Percentiles rank a stretch among this genome's conserved stretches.
These are phyloP conservation scores for Tricholomella constricta DNA, from an alignment of 768 basidiomycete species.

Conservation along the genomic window DNA sequence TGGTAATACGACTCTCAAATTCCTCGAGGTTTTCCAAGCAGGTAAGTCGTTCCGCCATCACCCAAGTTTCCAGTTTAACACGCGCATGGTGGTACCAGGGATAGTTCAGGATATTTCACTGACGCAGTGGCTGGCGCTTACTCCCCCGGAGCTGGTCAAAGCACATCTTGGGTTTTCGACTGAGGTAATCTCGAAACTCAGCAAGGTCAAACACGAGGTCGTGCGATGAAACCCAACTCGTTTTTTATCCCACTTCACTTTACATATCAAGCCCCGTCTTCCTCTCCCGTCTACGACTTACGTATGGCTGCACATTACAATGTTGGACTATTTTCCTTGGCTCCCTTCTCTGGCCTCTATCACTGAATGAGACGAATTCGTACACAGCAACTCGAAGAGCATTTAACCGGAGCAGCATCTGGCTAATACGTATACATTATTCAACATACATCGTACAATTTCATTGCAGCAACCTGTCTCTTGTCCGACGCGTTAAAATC, in stretches of 20 bases:
- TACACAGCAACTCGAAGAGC: too few species aligned
- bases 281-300: too few species aligned
- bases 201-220: constrained; percentile 51
- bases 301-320: too few species aligned
- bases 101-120: constrained; percentile 57
- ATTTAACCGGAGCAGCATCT: too few species aligned
- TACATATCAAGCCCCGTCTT: too few species aligned
- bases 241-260: too few species aligned
- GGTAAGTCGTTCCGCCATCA: constrained; percentile 28
- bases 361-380: too few species aligned
- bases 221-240: constrained; percentile 22
- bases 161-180: constrained; percentile 60
- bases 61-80: neutral
- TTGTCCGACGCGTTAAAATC: neutral
- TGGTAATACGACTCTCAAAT: constrained; percentile 56
- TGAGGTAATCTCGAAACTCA: constrained; percentile 48
- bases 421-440: too few species aligned
- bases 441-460: neutral
- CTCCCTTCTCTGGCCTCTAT: too few species aligned
- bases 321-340: too few species aligned
- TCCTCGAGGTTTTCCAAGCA: constrained; percentile 64
- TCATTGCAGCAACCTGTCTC: too few species aligned
- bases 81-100: neutral
- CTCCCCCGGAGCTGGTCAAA: constrained; percentile 59
- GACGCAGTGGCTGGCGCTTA: constrained; percentile 64